A percentile compares a stretch with the other conserved stretches of the same genome.
Conservation (phyloP, 495 filamentous ascomycete genomes). For the Xylaria castorea region DNA sequence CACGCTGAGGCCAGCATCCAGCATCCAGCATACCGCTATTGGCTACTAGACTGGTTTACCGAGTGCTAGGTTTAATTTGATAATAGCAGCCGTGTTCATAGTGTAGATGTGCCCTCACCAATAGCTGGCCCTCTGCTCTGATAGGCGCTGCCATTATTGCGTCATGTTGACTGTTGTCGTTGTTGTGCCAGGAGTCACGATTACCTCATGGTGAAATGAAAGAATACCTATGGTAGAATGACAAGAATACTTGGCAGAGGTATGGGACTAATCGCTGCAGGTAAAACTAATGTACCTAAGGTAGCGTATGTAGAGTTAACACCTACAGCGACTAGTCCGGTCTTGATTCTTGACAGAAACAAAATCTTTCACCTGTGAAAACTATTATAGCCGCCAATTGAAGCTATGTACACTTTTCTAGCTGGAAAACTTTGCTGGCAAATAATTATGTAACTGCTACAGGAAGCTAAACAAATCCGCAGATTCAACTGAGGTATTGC, state of each 20-base stretch:
- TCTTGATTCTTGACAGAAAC: neutral
- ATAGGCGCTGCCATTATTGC: neutral
- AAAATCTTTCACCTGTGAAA: neutral
- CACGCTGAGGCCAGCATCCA: neutral
- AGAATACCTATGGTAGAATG: constrained; percentile 16
- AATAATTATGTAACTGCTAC: neutral
- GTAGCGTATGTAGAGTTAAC: neutral
- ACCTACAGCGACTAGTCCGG: neutral
- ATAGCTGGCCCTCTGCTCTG: neutral
- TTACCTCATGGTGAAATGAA: constrained; percentile 20
- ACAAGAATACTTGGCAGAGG: neutral
- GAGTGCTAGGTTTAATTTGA: neutral
- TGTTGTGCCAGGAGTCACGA: neutral
- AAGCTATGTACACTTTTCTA: neutral
- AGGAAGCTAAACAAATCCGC: neutral
- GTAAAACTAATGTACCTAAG: neutral
- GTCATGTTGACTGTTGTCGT: neutral
- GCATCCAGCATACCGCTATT: neutral
- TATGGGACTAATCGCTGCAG: neutral
- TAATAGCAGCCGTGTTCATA: neutral
- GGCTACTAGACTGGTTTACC: neutral
- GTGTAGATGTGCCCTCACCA: neutral
- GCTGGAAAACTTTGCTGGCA: neutral
- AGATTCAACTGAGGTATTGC: neutral
- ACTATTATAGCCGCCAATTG: neutral